Conservation (phyloP, 2,329 filamentous ascomycete genomes). For the Lachnellula arida region DNA sequence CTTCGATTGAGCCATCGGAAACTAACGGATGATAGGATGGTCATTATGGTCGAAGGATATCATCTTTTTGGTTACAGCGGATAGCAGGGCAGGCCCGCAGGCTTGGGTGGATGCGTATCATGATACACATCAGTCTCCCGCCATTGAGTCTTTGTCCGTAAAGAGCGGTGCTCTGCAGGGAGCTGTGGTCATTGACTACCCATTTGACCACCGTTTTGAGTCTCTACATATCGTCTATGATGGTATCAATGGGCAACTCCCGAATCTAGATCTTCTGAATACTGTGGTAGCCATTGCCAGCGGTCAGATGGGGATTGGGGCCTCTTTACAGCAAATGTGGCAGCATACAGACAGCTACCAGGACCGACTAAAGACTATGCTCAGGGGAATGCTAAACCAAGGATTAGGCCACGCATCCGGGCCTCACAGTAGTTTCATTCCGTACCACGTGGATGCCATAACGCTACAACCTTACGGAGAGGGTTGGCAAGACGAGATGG, state of each 20-base stretch:
- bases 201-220: conserved; percentile 78
- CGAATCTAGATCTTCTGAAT: conserved; percentile 94
- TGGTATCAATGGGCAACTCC: conserved; percentile 89
- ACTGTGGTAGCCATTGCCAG: conserved; percentile 82
- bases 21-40: conserved; percentile 57
- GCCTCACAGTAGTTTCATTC: conserved; percentile 92
- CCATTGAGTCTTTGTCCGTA: conserved; percentile 71
- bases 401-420: conserved; percentile 84
- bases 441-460: conserved; percentile 94
- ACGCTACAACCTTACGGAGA: conserved; percentile 86
- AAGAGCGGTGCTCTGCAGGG: conserved; percentile 93
- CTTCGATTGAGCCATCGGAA: background rate
- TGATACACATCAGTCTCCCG: conserved; percentile 70
- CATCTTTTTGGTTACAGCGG: conserved; percentile 81
- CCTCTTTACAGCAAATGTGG: conserved; percentile 82
- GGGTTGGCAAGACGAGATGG: conserved; percentile 98
- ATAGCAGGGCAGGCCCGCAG: conserved; percentile 85
- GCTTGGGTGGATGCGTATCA: conserved; percentile 99
- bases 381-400: conserved; percentile 89
- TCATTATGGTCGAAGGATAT: conserved; percentile 99
- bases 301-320: conserved; percentile 86
- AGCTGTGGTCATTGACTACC: conserved; percentile 89
- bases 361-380: conserved; percentile 80
- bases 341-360: conserved; percentile 70
- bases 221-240: conserved; percentile 91